Evolutionary conservation across 208 protist species (phyloP).

Genomic region (Naegleria gruberi): DNA sequence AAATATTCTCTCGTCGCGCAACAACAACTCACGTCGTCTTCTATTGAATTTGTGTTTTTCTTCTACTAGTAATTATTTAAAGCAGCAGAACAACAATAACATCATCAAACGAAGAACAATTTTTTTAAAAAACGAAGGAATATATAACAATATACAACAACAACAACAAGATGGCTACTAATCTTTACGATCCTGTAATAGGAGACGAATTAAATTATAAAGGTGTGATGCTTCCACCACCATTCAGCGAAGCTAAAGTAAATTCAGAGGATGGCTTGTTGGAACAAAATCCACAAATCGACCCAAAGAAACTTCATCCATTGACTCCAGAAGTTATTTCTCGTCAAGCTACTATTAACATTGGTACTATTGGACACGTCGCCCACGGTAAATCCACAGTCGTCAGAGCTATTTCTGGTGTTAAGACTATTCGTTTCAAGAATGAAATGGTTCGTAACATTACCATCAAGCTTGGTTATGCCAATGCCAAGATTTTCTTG

Average conservation of each 20-base stretch:
- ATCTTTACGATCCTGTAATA: neutral
- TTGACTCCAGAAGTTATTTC: slow-evolving; percentile 93
- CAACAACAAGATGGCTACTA: neutral
- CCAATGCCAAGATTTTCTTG: slow-evolving; percentile 97
- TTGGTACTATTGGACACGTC: slow-evolving; percentile 95
- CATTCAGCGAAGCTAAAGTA: neutral
- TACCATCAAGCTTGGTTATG: slow-evolving; percentile 99
- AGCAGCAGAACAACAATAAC: no score
- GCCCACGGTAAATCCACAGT: slow-evolving; percentile 99
- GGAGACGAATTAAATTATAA: neutral
- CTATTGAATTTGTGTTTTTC: no score
- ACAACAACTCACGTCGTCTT: no score
- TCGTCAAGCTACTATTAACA: slow-evolving; percentile 99
- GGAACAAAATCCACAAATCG: neutral
- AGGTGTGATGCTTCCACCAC: neutral
- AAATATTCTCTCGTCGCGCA: no score
- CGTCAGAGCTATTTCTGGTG: slow-evolving; percentile 96
- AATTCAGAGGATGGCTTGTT: neutral
- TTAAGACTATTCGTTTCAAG: slow-evolving; percentile 97
- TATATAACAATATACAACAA: neutral
- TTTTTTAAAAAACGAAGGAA: no score
- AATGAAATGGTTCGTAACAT: slow-evolving; percentile 98
- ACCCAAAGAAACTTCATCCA: slow-evolving; percentile 59
- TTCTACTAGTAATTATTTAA: no score
- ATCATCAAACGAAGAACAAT: no score